Evolutionary conservation across 1,284 basidiomycete species (phyloP).

Genomic region (Moesziomyces sp.): DNA sequence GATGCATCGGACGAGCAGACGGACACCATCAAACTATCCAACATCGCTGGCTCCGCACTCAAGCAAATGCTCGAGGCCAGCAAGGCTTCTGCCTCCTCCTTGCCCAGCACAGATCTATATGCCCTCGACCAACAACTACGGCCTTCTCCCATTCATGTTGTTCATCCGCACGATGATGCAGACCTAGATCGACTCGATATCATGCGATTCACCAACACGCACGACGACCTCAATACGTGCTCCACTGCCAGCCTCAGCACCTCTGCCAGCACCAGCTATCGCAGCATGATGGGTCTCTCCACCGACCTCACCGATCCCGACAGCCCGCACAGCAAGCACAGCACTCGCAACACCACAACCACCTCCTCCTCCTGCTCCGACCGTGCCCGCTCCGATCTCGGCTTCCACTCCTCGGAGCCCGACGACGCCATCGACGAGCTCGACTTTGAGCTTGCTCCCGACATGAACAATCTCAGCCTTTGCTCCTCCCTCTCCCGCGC

Average conservation of each 20-base stretch:
- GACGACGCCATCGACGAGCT: slow-evolving; percentile 28
- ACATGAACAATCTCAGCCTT: slow-evolving; percentile 45
- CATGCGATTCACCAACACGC: neutral
- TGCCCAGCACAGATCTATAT: slow-evolving; percentile 1
- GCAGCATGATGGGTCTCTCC: slow-evolving; percentile 46
- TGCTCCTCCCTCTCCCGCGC: slow-evolving; percentile 44
- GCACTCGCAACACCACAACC: slow-evolving; percentile 11
- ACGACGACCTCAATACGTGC: slow-evolving; percentile 6
- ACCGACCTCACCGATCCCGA: slow-evolving; percentile 55
- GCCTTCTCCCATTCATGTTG: slow-evolving; percentile 27
- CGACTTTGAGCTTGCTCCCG: slow-evolving; percentile 51
- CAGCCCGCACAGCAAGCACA: slow-evolving; percentile 32
- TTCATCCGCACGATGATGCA: slow-evolving; percentile 9
- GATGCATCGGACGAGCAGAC: slow-evolving; percentile 40
- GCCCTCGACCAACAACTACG: slow-evolving; percentile 24
- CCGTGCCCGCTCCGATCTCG: slow-evolving; percentile 32
- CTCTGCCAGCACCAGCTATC: slow-evolving; percentile 47
- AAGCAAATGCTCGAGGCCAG: slow-evolving; percentile 36
- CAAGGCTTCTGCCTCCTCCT: slow-evolving; percentile 20
- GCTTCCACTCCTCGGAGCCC: slow-evolving; percentile 17
- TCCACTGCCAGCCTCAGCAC: slow-evolving; percentile 41
- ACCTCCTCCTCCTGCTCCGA: slow-evolving; percentile 26
- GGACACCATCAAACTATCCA: slow-evolving; percentile 49
- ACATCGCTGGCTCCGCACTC: slow-evolving; percentile 33
- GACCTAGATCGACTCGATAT: neutral